Evolutionary conservation across 192 early-diverging fungal genomes (phyloP).

Genomic region (Gonapodya prolifera): DNA sequence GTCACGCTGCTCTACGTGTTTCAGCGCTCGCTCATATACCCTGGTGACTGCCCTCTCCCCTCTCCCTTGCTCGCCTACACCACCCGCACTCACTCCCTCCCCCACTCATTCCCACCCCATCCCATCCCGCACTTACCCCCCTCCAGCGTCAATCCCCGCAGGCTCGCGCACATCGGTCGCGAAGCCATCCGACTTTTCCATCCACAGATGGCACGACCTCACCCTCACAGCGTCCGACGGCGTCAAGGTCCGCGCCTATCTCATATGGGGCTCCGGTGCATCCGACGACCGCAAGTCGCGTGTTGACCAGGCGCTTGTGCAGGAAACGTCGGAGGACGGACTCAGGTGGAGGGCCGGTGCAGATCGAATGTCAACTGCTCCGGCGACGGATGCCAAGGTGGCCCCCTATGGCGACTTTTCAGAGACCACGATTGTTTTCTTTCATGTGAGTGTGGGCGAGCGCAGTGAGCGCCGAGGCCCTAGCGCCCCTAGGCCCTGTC

Average conservation of each 20-base stretch:
- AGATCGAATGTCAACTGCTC: no score
- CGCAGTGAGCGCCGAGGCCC: no score
- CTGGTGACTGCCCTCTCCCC: no score
- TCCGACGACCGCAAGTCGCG: background rate
- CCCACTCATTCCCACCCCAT: no score
- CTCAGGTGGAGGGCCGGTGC: background rate
- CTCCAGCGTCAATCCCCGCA: constrained; percentile 31
- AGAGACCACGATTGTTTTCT: constrained; percentile 62
- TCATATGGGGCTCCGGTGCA: constrained; percentile 35
- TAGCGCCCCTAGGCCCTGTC: no score
- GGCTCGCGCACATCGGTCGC: constrained; percentile 29
- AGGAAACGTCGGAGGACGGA: constrained; percentile 19
- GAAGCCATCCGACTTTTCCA: constrained; percentile 22
- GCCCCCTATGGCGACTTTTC: constrained; percentile 11
- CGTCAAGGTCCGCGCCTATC: constrained; percentile 63
- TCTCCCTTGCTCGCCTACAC: no score
- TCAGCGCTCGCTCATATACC: constrained; percentile 68
- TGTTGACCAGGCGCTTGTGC: constrained; percentile 31
- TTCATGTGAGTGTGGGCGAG: constrained; percentile 50
- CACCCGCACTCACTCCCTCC: no score
- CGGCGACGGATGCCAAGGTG: constrained; percentile 5
- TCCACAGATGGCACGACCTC: constrained; percentile 48
- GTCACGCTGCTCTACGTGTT: constrained; percentile 45
- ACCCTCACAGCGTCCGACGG: constrained; percentile 65
- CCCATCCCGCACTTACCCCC: no score